Evolutionary conservation across 148 eudicot species (phyloP), one percentile per base, ranked within the genome.

Genomic region (Nyssa sinensis): DNA sequence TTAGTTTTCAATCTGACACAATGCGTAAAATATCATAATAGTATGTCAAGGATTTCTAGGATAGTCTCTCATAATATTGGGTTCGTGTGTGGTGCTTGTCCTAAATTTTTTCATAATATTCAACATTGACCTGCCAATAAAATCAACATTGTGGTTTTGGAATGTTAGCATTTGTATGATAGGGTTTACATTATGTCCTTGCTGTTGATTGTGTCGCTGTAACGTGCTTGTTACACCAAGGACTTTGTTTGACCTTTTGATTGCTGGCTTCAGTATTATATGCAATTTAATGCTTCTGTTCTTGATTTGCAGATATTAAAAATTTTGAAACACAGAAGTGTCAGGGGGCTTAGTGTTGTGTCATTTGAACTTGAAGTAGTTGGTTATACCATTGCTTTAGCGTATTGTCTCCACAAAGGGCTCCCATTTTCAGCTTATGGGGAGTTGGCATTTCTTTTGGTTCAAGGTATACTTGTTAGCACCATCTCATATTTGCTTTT

Each of bases 381-480:
- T 78, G 98, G 98, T 60, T 94, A 94, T 82, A 94, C 98, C 5
- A 88, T 94, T 75, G 92, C 93, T 65, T 90, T 94, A 79, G 92
- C 98, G 3, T 94, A 92, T 79, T 94, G 98, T 80, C 92, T 94
- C 76, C 96, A 92, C 81, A 92, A 92, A 85, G 98, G 94, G 61
- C 93, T 94, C 67, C 98, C 98, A 30, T 92, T 94, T 81, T 94
- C 97, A 28, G 98, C 98, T 33, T 94, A 84, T 76, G 98, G 98
- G 68, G 98, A 94, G 78, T 84, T 88, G 84, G 93, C 85, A 3
- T 94, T 94, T 86, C 88, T 94, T 44, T 77, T 94, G 80, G 76
- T 87, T 58, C 97, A 94, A 88, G 98, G 98, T 92, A 77, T 58
- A 72, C 57, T 76, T 6, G 12, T 14, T 30, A 24, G 25, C 33